Percentiles rank a stretch among this genome's conserved stretches.
These are phyloP conservation scores for Botryotinia narcissicola DNA, from an alignment of 2,329 filamentous ascomycete genomes.

Conservation along the genomic window DNA sequence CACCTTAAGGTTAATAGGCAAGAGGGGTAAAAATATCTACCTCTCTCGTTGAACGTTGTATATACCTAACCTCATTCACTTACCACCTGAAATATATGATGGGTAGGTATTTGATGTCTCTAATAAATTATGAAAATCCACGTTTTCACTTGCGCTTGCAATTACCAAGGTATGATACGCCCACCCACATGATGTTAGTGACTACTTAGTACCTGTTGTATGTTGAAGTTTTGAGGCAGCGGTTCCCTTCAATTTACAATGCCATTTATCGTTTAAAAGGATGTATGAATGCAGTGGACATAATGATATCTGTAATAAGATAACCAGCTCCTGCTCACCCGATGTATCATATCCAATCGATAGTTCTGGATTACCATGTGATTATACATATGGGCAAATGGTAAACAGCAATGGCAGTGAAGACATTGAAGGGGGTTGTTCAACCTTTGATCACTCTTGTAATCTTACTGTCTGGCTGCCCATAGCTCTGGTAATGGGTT, in stretches of 20 bases:
- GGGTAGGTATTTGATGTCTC: background rate
- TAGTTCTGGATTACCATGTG: background rate
- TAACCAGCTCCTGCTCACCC: background rate
- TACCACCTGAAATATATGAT: background rate
- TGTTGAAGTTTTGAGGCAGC: background rate
- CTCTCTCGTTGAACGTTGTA: background rate
- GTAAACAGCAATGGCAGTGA: background rate
- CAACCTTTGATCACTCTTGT: background rate
- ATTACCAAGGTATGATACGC: background rate
- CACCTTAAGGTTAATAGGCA: background rate
- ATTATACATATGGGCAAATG: background rate
- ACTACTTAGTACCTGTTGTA: background rate
- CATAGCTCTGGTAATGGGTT: background rate
- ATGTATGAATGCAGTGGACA: background rate
- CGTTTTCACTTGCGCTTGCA: background rate
- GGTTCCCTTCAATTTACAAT: background rate
- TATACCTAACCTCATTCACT: background rate
- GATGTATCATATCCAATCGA: background rate
- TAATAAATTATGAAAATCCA: background rate
- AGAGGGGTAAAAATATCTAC: background rate
- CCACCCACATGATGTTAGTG: background rate
- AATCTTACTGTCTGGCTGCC: background rate
- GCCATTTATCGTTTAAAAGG: background rate
- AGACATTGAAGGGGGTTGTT: background rate
- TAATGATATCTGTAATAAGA: background rate